Conservation (phyloP, 345 rosid species). For the sweet orange (Citrus sinensis) region DVS_A1.0 CM039163.1:41667001-41667500, state of each 20-base stretch:
- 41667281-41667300: slow-evolving; percentile 17
- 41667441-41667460: too few species aligned
- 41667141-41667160: background rate
- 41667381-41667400: slow-evolving; percentile 1
- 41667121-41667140: background rate
- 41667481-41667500: too few species aligned
- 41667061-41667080: background rate
- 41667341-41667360: background rate
- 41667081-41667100: background rate
- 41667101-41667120: background rate
- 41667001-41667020: slow-evolving; percentile 34
- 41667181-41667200: background rate
- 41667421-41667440: too few species aligned
- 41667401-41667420: background rate
- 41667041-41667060: background rate
- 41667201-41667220: slow-evolving; percentile 10
- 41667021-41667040: slow-evolving; percentile 32
- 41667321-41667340: background rate
- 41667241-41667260: background rate
- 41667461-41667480: too few species aligned
- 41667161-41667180: background rate
- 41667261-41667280: slow-evolving; percentile 8
- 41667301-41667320: slow-evolving; percentile 19
- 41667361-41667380: background rate
- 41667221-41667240: background rate